Percentiles rank a stretch among this genome's conserved stretches.
These are phyloP conservation scores for Colletotrichum navitas DNA, from an alignment of 2,329 filamentous ascomycete species.

Conservation along the genomic window DNA sequence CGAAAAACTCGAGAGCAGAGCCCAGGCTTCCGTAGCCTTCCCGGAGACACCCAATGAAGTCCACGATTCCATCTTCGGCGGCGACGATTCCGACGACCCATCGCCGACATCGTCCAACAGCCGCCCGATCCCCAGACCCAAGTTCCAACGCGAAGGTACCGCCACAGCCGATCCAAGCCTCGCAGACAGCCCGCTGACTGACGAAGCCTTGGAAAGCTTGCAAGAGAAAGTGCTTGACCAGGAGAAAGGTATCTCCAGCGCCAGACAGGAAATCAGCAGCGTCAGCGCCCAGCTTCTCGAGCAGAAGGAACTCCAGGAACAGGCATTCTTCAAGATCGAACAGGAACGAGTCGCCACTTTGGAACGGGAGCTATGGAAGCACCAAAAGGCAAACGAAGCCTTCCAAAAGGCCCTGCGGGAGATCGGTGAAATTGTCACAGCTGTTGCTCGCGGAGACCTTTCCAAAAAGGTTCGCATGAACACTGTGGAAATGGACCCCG, in stretches of 20 bases:
- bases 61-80: constrained; percentile 72
- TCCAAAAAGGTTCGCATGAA: constrained; percentile 98
- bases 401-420: constrained; percentile 98
- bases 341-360: constrained; percentile 88
- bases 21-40: constrained; percentile 71
- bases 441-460: constrained; percentile 93
- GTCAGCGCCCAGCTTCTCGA: constrained; percentile 88
- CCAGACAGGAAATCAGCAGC: constrained; percentile 86
- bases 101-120: constrained; percentile 58
- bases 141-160: constrained; percentile 44
- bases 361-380: constrained; percentile 94
- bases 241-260: constrained; percentile 89
- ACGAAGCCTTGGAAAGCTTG: constrained; percentile 86
- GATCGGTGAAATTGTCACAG: constrained; percentile 97
- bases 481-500: constrained; percentile 95
- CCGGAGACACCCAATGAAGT: constrained; percentile 88
- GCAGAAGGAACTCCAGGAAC: constrained; percentile 87
- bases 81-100: constrained; percentile 66
- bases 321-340: constrained; percentile 85
- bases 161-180: constrained; percentile 45
- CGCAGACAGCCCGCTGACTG: constrained; percentile 50
- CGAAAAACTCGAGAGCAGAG: constrained; percentile 84
- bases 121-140: constrained; percentile 44
- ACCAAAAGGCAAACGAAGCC: constrained; percentile 97
- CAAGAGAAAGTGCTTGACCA: constrained; percentile 94